These are phyloP conservation scores for Cladosporium sp. DNA, from an alignment of 2,329 filamentous ascomycete genomes.

Conservation along the genomic window DNA sequence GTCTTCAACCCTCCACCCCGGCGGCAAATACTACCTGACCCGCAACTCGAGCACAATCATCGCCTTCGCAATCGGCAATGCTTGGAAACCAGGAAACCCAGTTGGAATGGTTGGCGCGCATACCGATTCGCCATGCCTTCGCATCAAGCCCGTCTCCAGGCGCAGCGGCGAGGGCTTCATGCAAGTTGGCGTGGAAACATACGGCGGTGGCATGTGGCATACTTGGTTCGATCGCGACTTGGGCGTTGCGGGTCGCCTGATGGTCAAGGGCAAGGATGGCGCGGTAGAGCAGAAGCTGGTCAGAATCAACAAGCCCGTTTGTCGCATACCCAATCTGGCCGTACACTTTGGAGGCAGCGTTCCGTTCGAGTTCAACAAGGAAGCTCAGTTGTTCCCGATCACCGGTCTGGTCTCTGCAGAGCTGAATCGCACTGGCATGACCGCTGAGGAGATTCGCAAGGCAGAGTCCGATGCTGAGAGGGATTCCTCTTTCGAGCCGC, in stretches of 20 bases:
- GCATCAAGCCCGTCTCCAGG: conserved; percentile 91
- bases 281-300: conserved; percentile 78
- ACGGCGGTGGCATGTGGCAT: conserved; percentile 95
- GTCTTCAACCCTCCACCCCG: conserved; percentile 71
- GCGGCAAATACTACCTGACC: conserved; percentile 94
- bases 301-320: conserved; percentile 83
- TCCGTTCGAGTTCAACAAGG: conserved; percentile 92
- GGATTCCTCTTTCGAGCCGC: conserved; percentile 58
- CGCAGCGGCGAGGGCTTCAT: conserved; percentile 81
- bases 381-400: conserved; percentile 92
- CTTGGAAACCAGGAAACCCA: conserved; percentile 88
- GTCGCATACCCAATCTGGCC: conserved; percentile 87
- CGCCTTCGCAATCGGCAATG: conserved; percentile 83
- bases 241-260: conserved; percentile 79
- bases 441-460: conserved; percentile 45
- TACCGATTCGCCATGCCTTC: conserved; percentile 88
- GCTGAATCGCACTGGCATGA: conserved; percentile 68
- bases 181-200: conserved; percentile 93
- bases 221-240: conserved; percentile 97
- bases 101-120: conserved; percentile 92
- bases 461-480: conserved; percentile 35
- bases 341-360: conserved; percentile 87
- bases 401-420: conserved; percentile 81
- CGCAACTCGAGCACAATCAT: conserved; percentile 89
- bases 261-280: conserved; percentile 66